phyloP scores from a whole-genome alignment of 2,329 filamentous ascomycete genomes.

The Xylaria sp. region DNA sequence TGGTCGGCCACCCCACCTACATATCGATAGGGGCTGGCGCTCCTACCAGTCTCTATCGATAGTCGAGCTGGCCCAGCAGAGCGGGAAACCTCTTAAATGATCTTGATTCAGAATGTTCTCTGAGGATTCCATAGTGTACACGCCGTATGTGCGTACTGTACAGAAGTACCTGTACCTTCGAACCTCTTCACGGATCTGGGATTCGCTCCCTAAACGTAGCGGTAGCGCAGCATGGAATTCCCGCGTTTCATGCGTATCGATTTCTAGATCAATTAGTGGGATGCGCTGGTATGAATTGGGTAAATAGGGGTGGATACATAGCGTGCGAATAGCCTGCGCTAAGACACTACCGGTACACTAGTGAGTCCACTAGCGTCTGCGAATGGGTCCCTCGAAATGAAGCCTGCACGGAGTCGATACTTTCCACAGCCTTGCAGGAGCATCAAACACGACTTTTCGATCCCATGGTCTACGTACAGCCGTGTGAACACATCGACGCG shows the following conservation, averaged over 20 bases:
- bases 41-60: neutral
- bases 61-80: neutral
- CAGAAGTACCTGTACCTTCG: too few species aligned
- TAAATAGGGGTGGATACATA: neutral
- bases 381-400: neutral
- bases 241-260: neutral
- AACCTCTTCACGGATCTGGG: too few species aligned
- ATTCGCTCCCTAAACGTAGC: too few species aligned
- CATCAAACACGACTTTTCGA: neutral
- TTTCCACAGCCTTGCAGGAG: neutral
- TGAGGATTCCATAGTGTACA: too few species aligned
- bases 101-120: too few species aligned
- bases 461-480: neutral
- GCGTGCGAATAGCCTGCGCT: neutral
- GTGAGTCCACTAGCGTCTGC: neutral
- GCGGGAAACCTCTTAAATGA: neutral
- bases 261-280: neutral
- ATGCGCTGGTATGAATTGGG: neutral
- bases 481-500: neutral
- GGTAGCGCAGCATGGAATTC: too few species aligned
- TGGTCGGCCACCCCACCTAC: slow-evolving; percentile 1
- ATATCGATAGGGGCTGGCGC: neutral
- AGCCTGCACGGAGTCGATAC: neutral
- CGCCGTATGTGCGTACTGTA: too few species aligned
- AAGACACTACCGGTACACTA: neutral